Conservation (phyloP, 1,139 yeast genomes). For the Geotrichum restrictum region DNA sequence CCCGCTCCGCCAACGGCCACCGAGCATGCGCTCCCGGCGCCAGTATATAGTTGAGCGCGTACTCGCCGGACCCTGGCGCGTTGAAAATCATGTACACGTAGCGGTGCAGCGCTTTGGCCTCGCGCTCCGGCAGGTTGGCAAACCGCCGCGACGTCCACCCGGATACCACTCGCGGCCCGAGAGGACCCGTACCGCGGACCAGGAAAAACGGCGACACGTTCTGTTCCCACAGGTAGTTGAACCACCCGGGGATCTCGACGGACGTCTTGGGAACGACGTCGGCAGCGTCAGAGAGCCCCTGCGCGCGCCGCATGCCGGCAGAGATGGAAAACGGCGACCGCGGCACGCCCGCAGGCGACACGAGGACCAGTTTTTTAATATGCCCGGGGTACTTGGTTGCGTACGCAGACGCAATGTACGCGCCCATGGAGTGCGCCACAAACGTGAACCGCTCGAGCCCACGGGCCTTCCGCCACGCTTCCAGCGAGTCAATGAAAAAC, state of each 20-base stretch:
- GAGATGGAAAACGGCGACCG: slow-evolving; percentile 35
- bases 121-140: slow-evolving; percentile 26
- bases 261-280: slow-evolving; percentile 3
- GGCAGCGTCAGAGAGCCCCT: not conserved
- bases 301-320: slow-evolving; percentile 11
- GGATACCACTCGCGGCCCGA: slow-evolving; percentile 33
- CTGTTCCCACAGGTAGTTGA: slow-evolving; percentile 31
- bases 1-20: slow-evolving; percentile 68
- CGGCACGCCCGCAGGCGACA: slow-evolving; percentile 86
- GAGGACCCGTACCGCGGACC: slow-evolving; percentile 31
- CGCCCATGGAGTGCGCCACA: slow-evolving; percentile 92
- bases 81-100: slow-evolving; percentile 61
- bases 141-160: slow-evolving; percentile 34
- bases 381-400: slow-evolving; percentile 66
- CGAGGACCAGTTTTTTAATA: slow-evolving; percentile 62
- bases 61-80: slow-evolving; percentile 60
- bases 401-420: slow-evolving; percentile 76
- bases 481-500: slow-evolving; percentile 78
- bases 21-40: slow-evolving; percentile 74
- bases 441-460: slow-evolving; percentile 54
- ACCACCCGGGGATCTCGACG: slow-evolving; percentile 20
- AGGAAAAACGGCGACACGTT: slow-evolving; percentile 33
- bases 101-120: slow-evolving; percentile 43
- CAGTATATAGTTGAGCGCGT: slow-evolving; percentile 57
- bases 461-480: slow-evolving; percentile 68